phyloP scores from a whole-genome alignment of 805 yeast species.

The Nakazawaea molendinolei region DNA sequence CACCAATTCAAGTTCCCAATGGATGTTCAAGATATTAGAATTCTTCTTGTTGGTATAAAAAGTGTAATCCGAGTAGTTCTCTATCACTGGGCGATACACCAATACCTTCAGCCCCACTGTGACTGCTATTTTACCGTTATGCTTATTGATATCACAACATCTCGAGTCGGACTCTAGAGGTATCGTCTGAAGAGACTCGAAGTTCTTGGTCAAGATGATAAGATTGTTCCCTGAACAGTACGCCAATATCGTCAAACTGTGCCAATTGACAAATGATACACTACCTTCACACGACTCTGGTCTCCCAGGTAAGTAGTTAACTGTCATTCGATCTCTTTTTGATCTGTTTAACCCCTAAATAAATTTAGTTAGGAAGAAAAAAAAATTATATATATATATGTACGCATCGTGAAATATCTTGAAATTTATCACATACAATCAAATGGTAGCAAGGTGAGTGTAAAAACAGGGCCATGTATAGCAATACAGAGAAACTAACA shows the following conservation, averaged over 20 bases:
- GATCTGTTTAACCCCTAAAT: background rate
- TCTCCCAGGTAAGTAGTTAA: constrained; percentile 80
- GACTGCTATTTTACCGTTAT: constrained; percentile 58
- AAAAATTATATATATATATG: too few relatives aligned
- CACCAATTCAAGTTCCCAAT: constrained; percentile 25
- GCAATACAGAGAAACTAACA: constrained; percentile 4
- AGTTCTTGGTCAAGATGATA: constrained; percentile 51
- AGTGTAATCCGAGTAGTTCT: constrained; percentile 30
- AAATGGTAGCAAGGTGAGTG: constrained; percentile 52
- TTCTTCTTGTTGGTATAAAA: constrained; percentile 25
- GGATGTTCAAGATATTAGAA: constrained; percentile 22
- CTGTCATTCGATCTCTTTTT: constrained; percentile 35
- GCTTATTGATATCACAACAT: constrained; percentile 56
- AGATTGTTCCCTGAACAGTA: constrained; percentile 89
- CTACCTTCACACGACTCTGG: constrained; percentile 56
- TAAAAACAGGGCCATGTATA: background rate
- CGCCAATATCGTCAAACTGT: constrained; percentile 50
- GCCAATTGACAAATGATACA: constrained; percentile 60
- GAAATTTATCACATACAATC: too few relatives aligned
- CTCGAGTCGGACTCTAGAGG: constrained; percentile 61
- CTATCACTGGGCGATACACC: constrained; percentile 52
- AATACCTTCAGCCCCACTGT: constrained; percentile 36
- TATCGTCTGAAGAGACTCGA: constrained; percentile 64
- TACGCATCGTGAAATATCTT: too few relatives aligned
- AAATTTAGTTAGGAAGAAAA: background rate